Conservation (phyloP, 176 grass and related monocot species). For the Rhynchospora breviuscula region DNA sequence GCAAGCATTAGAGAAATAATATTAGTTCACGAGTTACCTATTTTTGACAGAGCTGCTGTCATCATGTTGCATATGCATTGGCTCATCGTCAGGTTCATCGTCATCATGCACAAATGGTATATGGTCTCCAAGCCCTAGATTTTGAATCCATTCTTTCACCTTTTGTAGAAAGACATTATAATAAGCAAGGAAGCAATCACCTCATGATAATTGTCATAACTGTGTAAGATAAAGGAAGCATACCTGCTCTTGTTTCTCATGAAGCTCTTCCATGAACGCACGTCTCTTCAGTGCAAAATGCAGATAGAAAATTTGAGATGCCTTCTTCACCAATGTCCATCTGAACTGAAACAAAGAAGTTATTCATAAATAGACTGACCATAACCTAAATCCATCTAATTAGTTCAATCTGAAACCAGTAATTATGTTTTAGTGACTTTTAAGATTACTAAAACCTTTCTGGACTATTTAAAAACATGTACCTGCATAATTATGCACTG, state of each 20-base stretch:
- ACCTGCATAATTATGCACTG: background rate
- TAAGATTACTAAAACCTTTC: background rate
- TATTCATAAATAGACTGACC: constrained; percentile 36
- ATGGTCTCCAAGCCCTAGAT: constrained; percentile 87
- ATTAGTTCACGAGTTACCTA: constrained; percentile 41
- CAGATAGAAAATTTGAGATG: constrained; percentile 86
- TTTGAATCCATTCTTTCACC: constrained; percentile 99
- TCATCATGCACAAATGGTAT: constrained; percentile 83
- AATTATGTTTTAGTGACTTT: background rate
- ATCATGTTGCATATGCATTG: constrained; percentile 54
- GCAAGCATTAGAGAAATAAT: background rate
- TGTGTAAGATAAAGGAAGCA: constrained; percentile 19
- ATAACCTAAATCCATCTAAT: constrained; percentile 10
- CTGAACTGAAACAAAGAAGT: constrained; percentile 75
- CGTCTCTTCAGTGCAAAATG: constrained; percentile 91
- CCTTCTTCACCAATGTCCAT: constrained; percentile 95
- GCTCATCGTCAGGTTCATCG: constrained; percentile 89
- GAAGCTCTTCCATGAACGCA: constrained; percentile 87
- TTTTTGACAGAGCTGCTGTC: constrained; percentile 70
- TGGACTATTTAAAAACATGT: background rate
- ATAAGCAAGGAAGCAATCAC: constrained; percentile 11
- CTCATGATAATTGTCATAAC: background rate
- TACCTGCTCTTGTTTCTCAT: constrained; percentile 99
- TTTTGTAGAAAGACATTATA: constrained; percentile 31
- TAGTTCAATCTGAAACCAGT: constrained; percentile 13